Evolutionary conservation across 805 yeast genomes (phyloP).

Genomic region (Candida ponderosae): DNA sequence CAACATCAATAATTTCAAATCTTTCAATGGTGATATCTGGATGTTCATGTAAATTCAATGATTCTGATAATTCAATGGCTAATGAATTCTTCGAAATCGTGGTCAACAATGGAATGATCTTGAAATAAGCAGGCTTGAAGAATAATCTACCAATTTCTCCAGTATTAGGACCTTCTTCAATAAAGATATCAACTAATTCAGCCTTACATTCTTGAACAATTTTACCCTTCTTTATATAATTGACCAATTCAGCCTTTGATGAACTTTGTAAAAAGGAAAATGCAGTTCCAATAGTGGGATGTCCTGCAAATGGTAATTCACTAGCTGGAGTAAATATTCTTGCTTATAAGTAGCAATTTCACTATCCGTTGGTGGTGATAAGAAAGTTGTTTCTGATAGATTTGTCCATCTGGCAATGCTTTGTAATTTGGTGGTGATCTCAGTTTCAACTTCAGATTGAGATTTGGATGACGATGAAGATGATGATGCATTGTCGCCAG

Average conservation of each 20-base stretch:
- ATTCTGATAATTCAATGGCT: too few relatives aligned
- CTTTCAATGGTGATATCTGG: too few relatives aligned
- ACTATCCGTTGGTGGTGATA: conserved; percentile 30
- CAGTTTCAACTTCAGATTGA: conserved; percentile 13
- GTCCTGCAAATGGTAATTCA: conserved; percentile 59
- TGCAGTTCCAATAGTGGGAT: conserved; percentile 51
- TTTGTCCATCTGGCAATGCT: conserved; percentile 52
- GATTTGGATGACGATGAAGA: too few relatives aligned
- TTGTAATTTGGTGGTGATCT: conserved; percentile 35
- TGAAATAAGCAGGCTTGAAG: conserved; percentile 16
- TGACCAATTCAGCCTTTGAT: conserved; percentile 18
- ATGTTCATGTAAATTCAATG: too few relatives aligned
- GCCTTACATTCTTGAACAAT: conserved; percentile 37
- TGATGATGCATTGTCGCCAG: too few relatives aligned
- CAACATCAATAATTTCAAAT: conserved; percentile 25
- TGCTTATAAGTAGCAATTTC: conserved; percentile 35
- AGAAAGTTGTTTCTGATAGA: conserved; percentile 50
- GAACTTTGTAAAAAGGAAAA: conserved; percentile 31
- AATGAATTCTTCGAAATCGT: too few relatives aligned
- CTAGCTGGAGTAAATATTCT: conserved; percentile 39
- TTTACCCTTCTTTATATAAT: conserved; percentile 16
- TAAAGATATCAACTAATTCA: conserved; percentile 31
- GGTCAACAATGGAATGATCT: too few relatives aligned
- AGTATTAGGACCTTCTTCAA: conserved; percentile 12
- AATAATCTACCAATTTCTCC: conserved; percentile 10